Evolutionary conservation across 768 basidiomycete species (phyloP), one percentile per base, ranked within the genome.

Genomic region (Hygrophoropsis aurantiaca): DNA sequence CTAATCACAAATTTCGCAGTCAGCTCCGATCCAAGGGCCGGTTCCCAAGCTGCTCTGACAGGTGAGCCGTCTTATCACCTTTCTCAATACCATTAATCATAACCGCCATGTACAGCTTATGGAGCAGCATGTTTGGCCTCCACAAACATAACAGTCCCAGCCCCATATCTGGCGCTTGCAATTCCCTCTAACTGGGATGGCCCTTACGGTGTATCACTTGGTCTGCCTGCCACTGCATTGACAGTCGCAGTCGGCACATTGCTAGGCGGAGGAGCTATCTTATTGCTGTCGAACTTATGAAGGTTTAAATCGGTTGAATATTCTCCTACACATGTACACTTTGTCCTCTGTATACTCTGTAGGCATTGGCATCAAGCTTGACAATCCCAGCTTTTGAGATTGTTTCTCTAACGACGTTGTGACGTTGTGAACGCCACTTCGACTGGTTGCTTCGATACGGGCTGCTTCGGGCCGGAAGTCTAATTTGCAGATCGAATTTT

Each of bases 141-240:
- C 0, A 59, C 60, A 37, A 75, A 77, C 24, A 39, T 69, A 18
- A 70, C 69, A 13, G 52, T 84, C 36, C 50, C 70, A 9, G 45
- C 71, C 4, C 61, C 66, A 11, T 57, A 71, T 33, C 68, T 72
- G 18, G 62, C 71, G 1, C 69, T 89, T 30, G 45, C 57, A 1
- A 58, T 80, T 15, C 78, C 84, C 2, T 37, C 65, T 0, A 63
- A 53, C 51, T 88, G 85, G 87, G 74, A 85, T 53, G 86, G 87
- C 0, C 81, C 81, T 4, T 69, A 71, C 46, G 76, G 69, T 11
- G 65, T 70, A 9, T 60, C 67, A n/a, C 68, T 89, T 50, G 71
- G 72, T 41, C 49, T 64, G 1, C 69, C 61, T 3, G 74, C 63
- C 21, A 75, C 75, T 0, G 72, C 68, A n/a, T 47, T 84, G 23